These are phyloP conservation scores for Platismatia glauca DNA, from an alignment of 495 filamentous ascomycete species.

Conservation along the genomic window DNA sequence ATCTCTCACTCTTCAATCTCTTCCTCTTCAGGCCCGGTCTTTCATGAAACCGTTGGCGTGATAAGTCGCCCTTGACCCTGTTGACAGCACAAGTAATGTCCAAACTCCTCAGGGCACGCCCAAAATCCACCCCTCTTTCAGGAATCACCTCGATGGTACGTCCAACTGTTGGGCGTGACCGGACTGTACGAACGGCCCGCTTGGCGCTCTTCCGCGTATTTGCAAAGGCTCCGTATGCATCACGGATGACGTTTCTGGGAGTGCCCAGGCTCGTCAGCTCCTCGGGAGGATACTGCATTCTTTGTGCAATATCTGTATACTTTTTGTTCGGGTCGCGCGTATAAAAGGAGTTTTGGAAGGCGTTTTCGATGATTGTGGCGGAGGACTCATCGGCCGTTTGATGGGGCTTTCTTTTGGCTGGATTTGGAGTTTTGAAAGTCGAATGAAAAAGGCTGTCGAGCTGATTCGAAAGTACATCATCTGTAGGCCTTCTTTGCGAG, in stretches of 20 bases:
- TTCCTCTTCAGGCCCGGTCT: slow-evolving; percentile 65
- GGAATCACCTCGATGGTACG: slow-evolving; percentile 46
- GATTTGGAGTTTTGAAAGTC: neutral
- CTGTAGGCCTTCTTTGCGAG: neutral
- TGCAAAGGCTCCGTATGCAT: neutral
- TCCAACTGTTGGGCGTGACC: slow-evolving; percentile 36
- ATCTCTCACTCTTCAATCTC: slow-evolving; percentile 56
- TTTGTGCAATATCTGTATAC: neutral
- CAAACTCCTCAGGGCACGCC: slow-evolving; percentile 44
- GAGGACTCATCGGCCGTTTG: neutral
- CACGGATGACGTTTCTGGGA: neutral
- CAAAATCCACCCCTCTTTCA: slow-evolving; percentile 41
- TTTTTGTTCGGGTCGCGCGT: neutral
- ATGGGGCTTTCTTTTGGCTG: neutral
- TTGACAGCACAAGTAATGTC: slow-evolving; percentile 42
- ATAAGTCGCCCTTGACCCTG: slow-evolving; percentile 40
- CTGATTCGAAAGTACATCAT: neutral
- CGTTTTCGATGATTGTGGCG: neutral
- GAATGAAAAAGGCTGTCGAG: slow-evolving; percentile 2
- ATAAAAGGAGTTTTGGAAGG: neutral
- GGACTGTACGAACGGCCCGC: slow-evolving; percentile 26
- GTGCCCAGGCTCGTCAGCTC: neutral
- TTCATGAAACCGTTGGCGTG: slow-evolving; percentile 58
- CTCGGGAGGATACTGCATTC: slow-evolving; percentile 5
- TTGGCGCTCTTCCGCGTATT: neutral